Evolutionary conservation across 1,284 basidiomycete genomes (phyloP).

Genomic region (Takashimella koratensis): DNA sequence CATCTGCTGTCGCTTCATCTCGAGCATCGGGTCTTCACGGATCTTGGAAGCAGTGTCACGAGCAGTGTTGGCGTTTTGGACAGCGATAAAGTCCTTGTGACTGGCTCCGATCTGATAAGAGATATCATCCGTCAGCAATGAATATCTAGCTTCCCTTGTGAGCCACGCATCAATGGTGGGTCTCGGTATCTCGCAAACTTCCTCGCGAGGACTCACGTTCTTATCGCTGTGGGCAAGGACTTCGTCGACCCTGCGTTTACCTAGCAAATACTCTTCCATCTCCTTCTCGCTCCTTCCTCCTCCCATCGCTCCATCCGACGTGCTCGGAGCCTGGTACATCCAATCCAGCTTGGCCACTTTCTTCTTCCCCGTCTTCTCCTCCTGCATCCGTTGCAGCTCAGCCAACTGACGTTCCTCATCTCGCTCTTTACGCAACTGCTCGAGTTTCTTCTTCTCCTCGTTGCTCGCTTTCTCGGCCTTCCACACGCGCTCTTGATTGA

Average conservation of each 20-base stretch:
- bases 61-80: constrained; percentile 86
- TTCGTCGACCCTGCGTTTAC: constrained; percentile 98
- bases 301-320: constrained; percentile 66
- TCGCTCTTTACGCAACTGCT: constrained; percentile 92
- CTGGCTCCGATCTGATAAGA: constrained; percentile 65
- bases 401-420: constrained; percentile 96
- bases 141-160: background rate
- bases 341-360: constrained; percentile 91
- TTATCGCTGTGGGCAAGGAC: constrained; percentile 79
- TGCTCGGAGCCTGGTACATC: constrained; percentile 97
- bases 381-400: constrained; percentile 89
- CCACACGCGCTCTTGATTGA: constrained; percentile 99
- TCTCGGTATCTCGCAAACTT: background rate
- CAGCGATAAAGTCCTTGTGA: constrained; percentile 84
- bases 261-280: constrained; percentile 91
- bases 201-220: constrained; percentile 58
- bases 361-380: constrained; percentile 91
- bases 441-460: constrained; percentile 96
- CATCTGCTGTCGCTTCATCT: constrained; percentile 97
- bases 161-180: background rate
- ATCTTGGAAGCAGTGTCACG: constrained; percentile 90
- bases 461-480: constrained; percentile 94
- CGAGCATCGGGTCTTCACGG: constrained; percentile 89
- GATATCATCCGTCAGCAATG: background rate
- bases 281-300: constrained; percentile 62